Percentiles rank a stretch among this genome's conserved stretches.
Evolutionary conservation across 306 rosid genomes (phyloP).

Genomic region (Styphnolobium japonicum): DNA sequence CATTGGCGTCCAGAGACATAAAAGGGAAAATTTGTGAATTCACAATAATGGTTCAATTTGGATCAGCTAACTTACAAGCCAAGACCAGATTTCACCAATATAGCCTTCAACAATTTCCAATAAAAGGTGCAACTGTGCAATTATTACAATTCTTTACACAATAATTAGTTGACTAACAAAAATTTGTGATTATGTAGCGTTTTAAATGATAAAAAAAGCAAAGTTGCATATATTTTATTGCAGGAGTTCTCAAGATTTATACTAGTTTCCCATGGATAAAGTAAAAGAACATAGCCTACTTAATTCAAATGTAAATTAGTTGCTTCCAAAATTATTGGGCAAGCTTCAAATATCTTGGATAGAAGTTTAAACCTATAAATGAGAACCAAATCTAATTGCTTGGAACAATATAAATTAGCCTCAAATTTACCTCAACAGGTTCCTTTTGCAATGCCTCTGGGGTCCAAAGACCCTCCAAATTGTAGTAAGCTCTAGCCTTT

Average conservation of each 20-base stretch:
- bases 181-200: neutral
- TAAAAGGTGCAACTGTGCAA: neutral
- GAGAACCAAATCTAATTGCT: constrained; percentile 1
- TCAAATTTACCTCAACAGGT: constrained; percentile 45
- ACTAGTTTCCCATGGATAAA: neutral
- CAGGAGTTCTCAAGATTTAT: neutral
- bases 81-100: neutral
- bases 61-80: neutral
- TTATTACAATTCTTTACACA: neutral
- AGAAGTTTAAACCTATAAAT: neutral
- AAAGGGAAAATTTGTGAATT: neutral
- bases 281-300: neutral
- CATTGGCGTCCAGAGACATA: neutral
- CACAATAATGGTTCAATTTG: neutral
- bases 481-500: constrained; percentile 90
- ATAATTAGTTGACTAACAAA: neutral
- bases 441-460: constrained; percentile 47
- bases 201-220: neutral
- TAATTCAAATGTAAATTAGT: neutral
- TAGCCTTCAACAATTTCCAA: neutral
- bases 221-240: neutral
- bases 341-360: constrained; percentile 11
- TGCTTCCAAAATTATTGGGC: neutral
- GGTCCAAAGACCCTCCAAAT: constrained; percentile 81
- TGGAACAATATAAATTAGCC: neutral